A percentile compares a stretch with the other conserved stretches of the same genome.
Evolutionary conservation across 208 protist genomes (phyloP).

Genomic region (Crithidia expoeki): DNA sequence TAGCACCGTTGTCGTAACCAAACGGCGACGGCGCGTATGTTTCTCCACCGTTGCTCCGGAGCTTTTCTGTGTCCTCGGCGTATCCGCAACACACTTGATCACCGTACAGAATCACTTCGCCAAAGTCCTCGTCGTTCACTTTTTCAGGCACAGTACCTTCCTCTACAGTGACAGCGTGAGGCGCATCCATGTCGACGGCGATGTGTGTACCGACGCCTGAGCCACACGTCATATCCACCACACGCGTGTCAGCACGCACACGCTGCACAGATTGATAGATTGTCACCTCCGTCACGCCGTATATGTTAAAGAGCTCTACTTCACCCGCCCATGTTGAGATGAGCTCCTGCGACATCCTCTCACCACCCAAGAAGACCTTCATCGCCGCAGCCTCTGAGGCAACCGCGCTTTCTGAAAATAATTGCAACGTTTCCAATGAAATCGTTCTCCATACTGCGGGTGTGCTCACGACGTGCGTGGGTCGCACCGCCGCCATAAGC

Average conservation of each 20-base stretch:
- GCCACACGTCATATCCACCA: conserved; percentile 39
- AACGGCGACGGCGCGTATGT: conserved; percentile 17
- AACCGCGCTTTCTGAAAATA: neutral
- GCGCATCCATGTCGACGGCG: conserved; percentile 13
- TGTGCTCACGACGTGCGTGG: conserved; percentile 61
- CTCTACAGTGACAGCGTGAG: neutral
- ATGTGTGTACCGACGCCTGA: conserved; percentile 31
- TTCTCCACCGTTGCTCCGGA: too few species aligned
- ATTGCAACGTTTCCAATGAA: conserved; percentile 1
- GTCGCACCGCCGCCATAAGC: conserved; percentile 24
- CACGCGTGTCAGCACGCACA: conserved; percentile 23
- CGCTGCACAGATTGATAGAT: conserved; percentile 56
- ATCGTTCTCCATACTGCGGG: conserved; percentile 44
- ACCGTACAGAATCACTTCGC: conserved; percentile 50
- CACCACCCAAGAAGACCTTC: conserved; percentile 59
- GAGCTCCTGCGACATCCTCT: conserved; percentile 43
- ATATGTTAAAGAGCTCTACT: conserved; percentile 65
- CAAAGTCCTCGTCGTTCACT: conserved; percentile 8
- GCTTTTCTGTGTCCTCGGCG: conserved; percentile 10
- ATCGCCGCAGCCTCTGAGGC: conserved; percentile 12
- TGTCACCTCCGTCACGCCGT: conserved; percentile 72
- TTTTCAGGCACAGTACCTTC: neutral
- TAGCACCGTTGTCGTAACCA: conserved; percentile 4
- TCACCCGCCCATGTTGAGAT: conserved; percentile 36
- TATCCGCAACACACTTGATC: conserved; percentile 66